Evolutionary conservation across 345 rosid genomes (phyloP).

Genomic region (Gynandropsis gynandra): DNA sequence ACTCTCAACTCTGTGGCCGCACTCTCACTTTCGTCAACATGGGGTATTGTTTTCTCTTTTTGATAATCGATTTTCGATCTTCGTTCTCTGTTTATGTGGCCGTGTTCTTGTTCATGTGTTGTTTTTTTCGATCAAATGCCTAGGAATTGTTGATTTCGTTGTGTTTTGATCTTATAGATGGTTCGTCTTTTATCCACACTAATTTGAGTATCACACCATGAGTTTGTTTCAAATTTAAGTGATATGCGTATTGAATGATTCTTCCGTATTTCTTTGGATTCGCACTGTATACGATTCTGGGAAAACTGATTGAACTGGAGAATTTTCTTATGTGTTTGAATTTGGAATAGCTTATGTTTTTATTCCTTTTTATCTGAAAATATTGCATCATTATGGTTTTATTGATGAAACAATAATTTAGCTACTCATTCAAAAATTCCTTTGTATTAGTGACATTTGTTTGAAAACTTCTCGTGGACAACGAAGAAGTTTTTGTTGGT

Average conservation of each 20-base stretch:
- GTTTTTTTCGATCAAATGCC: neutral
- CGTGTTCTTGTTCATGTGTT: neutral
- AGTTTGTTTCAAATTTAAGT: neutral
- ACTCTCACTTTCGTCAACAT: slow-evolving; percentile 25
- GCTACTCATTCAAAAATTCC: too few species aligned
- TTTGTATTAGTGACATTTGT: too few species aligned
- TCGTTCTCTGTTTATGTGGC: neutral
- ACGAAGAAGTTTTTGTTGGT: too few species aligned
- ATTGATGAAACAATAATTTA: too few species aligned
- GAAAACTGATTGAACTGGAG: too few species aligned
- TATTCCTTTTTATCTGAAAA: too few species aligned
- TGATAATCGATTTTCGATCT: neutral
- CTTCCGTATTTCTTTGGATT: too few species aligned
- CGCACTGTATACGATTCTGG: too few species aligned
- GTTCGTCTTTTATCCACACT: neutral
- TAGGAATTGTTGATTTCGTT: neutral
- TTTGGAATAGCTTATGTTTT: too few species aligned
- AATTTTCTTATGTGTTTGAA: too few species aligned
- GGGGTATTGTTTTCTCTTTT: slow-evolving; percentile 20
- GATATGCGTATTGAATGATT: neutral
- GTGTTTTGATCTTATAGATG: neutral
- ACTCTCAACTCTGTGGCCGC: neutral
- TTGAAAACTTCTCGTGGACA: too few species aligned
- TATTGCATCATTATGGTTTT: too few species aligned
- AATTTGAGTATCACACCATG: neutral